Conservation (phyloP, 225 moss, liverwort and hornwort genomes). For the Physcomitrium patens region DNA sequence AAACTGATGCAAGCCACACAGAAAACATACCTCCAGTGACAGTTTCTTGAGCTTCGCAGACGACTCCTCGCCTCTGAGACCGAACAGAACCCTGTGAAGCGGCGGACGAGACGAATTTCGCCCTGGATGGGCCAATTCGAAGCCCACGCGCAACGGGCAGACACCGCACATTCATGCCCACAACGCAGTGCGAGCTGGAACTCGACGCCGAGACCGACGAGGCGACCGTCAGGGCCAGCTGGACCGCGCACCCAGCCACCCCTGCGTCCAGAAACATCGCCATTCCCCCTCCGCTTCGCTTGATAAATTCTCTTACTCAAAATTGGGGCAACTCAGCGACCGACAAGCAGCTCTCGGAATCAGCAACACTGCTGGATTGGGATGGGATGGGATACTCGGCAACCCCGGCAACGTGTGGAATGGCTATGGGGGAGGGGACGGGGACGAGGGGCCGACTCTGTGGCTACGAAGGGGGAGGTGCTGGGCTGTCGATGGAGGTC, state of each 20-base stretch:
- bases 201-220: not conserved
- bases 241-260: slow-evolving; percentile 1
- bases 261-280: slow-evolving; percentile 38
- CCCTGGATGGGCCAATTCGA: not conserved
- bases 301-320: not conserved
- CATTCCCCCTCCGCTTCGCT: slow-evolving; percentile 18
- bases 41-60: slow-evolving; percentile 31
- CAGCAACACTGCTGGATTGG: not conserved
- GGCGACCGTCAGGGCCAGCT: not conserved
- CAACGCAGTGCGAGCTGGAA: slow-evolving; percentile 22
- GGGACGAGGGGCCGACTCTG: not conserved
- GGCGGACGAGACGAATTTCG: not conserved
- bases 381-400: slow-evolving; percentile 1
- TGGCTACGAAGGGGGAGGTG: not conserved
- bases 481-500: slow-evolving; percentile 1
- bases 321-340: not conserved
- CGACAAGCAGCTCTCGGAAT: no score
- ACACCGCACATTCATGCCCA: slow-evolving; percentile 1
- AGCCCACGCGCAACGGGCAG: slow-evolving; percentile 21
- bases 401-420: not conserved
- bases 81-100: not conserved
- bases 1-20: no score
- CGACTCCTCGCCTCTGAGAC: not conserved
- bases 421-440: not conserved
- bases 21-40: slow-evolving; percentile 33